Evolutionary conservation across 2,329 filamentous ascomycete species (phyloP).

Genomic region (Immersiporthe knoxdaviesiana): DNA sequence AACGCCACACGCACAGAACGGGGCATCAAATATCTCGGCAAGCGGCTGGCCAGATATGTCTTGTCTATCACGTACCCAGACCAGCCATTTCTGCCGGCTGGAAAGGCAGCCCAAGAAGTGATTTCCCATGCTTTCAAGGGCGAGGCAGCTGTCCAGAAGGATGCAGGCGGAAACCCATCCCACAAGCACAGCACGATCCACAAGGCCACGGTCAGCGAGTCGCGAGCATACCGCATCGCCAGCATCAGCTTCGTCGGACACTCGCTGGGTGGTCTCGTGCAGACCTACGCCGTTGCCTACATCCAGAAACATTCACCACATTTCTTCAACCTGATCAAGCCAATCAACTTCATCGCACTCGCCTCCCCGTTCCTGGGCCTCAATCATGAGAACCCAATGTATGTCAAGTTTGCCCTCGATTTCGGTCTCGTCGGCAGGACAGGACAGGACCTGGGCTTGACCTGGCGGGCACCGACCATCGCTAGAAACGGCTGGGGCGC

Average conservation of each 20-base stretch:
- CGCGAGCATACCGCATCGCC: conserved; percentile 76
- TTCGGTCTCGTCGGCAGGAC: conserved; percentile 96
- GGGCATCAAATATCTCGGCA: conserved; percentile 96
- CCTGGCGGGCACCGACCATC: conserved; percentile 88
- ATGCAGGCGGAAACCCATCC: conserved; percentile 38
- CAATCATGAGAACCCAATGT: conserved; percentile 96
- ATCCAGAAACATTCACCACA: conserved; percentile 93
- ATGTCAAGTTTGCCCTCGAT: conserved; percentile 95
- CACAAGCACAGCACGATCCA: conserved; percentile 59
- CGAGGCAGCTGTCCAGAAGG: conserved; percentile 45
- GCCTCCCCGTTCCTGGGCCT: conserved; percentile 87
- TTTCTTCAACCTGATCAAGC: conserved; percentile 85
- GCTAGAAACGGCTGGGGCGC: conserved; percentile 87
- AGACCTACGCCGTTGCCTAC: conserved; percentile 94
- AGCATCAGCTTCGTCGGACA: conserved; percentile 96
- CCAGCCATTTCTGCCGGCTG: conserved; percentile 78
- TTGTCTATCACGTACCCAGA: conserved; percentile 91
- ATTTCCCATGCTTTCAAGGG: conserved; percentile 45
- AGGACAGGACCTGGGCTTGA: conserved; percentile 90
- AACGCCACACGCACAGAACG: conserved; percentile 91
- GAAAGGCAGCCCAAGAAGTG: conserved; percentile 53
- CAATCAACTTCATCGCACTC: conserved; percentile 87
- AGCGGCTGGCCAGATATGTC: conserved; percentile 89
- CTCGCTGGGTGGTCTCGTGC: conserved; percentile 85
- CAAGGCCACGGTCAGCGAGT: conserved; percentile 34